These are phyloP conservation scores for Kazachstania sp. DNA, from an alignment of 1,139 yeast species.

Conservation along the genomic window DNA sequence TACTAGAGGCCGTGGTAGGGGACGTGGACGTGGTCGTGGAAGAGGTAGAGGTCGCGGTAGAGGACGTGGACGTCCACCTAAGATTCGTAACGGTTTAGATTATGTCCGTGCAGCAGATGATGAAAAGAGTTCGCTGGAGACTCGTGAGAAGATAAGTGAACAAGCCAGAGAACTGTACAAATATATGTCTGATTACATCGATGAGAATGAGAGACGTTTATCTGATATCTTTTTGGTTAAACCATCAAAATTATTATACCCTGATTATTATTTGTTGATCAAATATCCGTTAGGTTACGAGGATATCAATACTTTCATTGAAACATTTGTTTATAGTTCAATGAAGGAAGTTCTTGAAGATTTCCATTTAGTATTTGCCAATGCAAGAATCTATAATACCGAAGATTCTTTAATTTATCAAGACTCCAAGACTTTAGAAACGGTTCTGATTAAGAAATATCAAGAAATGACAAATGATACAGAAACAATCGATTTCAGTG, in stretches of 20 bases:
- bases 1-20: slow-evolving; percentile 21
- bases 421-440: slow-evolving; percentile 65
- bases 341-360: slow-evolving; percentile 62
- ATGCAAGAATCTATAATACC: slow-evolving; percentile 82
- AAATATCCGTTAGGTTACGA: slow-evolving; percentile 73
- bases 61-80: slow-evolving; percentile 21
- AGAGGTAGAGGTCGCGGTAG: slow-evolving; percentile 25
- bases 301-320: slow-evolving; percentile 52
- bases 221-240: slow-evolving; percentile 58
- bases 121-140: slow-evolving; percentile 37
- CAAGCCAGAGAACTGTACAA: slow-evolving; percentile 32
- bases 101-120: slow-evolving; percentile 37
- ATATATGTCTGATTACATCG: slow-evolving; percentile 37
- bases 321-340: slow-evolving; percentile 42
- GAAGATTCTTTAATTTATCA: slow-evolving; percentile 77
- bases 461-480: slow-evolving; percentile 30
- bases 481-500: slow-evolving; percentile 38
- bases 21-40: slow-evolving; percentile 17
- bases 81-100: slow-evolving; percentile 27
- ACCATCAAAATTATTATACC: slow-evolving; percentile 68
- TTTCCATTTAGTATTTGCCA: slow-evolving; percentile 66
- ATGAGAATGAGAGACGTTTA: slow-evolving; percentile 38
- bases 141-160: slow-evolving; percentile 34
- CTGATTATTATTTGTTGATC: slow-evolving; percentile 79
- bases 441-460: slow-evolving; percentile 34